Evolutionary conservation across 2,329 filamentous ascomycete genomes (phyloP), one percentile per base, ranked within the genome.

Genomic region (Hypoxylon rubiginosum): DNA sequence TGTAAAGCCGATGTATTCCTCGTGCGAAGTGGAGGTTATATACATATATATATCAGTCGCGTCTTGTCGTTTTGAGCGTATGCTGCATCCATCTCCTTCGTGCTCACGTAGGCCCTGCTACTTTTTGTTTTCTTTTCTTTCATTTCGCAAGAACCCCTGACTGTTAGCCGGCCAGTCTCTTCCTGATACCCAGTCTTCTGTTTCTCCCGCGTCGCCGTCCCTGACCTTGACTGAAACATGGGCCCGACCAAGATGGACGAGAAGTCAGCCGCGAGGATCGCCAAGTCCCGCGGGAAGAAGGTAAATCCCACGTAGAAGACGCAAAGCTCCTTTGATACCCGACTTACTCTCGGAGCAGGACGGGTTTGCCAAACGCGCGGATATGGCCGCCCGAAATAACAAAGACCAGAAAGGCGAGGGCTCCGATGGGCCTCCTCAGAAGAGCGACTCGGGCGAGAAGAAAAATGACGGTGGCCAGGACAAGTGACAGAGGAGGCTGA

Each of bases 191-290:
- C 13, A 45, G 24, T 13, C 24, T 10, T 36, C 39, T 26, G 13
- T 21, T 17, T 34, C 21, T 9, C 28, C 43, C 39, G 10, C 28
- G 15, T 41, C n/a, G 13, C 39, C 7, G n/a, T 21, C 26, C 19
- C 34, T 36, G 26, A 21, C 17, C 28, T 32, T 41, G 39, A 17
- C 39, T 17, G 17, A 17, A 56, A 32, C 53, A 80, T 80, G 76
- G 76, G 75, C 4, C 75, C 75, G 50, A 73, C 74, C 26, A 81
- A 79, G 65, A 84, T 83, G 82, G 80, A 83, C 66, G 76, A 80
- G 2, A 77, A 78, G 15, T 79, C 79, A 4, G 81, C 78, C 2
- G 78, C 78, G 51, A 76, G 82, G 55, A 84, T 83, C 64, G 75
- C 76, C 32, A 81, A 77, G 62, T 77, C 82, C 3, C 76, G 79